Evolutionary conservation across 2,329 filamentous ascomycete genomes (phyloP).

Genomic region (Pseudogymnoascus verrucosus): DNA sequence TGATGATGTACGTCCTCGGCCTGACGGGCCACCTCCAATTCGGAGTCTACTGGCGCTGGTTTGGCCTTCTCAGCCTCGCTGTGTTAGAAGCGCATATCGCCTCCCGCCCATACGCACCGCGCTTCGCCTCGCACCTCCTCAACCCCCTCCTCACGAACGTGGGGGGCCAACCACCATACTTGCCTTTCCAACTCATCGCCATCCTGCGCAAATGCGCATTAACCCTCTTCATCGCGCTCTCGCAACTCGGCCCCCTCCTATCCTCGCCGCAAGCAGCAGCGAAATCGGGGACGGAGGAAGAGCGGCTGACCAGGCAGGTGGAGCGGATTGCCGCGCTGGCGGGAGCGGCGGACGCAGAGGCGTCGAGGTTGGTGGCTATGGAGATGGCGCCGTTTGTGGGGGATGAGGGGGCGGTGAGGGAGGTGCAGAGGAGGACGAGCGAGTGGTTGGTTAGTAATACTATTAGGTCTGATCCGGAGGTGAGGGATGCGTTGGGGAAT

Average conservation of each 20-base stretch:
- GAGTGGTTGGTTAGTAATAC: slow-evolving; percentile 86
- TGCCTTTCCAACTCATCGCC: slow-evolving; percentile 77
- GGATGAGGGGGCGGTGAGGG: slow-evolving; percentile 56
- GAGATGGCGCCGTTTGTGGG: slow-evolving; percentile 75
- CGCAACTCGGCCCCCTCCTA: slow-evolving; percentile 67
- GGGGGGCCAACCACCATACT: slow-evolving; percentile 49
- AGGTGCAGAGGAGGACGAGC: slow-evolving; percentile 64
- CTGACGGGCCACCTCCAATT: slow-evolving; percentile 60
- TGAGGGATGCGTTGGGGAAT: slow-evolving; percentile 67
- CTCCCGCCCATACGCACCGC: slow-evolving; percentile 46
- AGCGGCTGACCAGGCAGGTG: slow-evolving; percentile 52
- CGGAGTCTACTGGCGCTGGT: slow-evolving; percentile 59
- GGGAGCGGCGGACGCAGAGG: slow-evolving; percentile 58
- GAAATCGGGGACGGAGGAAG: slow-evolving; percentile 36
- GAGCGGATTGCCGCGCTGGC: slow-evolving; percentile 56
- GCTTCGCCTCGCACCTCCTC: slow-evolving; percentile 34
- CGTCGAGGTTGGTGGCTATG: slow-evolving; percentile 61
- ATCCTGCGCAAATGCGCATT: slow-evolving; percentile 69
- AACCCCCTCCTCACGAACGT: slow-evolving; percentile 36
- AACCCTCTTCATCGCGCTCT: slow-evolving; percentile 74
- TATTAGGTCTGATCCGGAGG: slow-evolving; percentile 70
- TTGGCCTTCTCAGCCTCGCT: slow-evolving; percentile 45
- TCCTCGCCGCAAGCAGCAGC: slow-evolving; percentile 22
- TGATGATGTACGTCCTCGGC: slow-evolving; percentile 52
- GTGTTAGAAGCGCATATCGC: slow-evolving; percentile 50